phyloP scores from a whole-genome alignment of 805 yeast species.

The Suhomyces sp. region DNA sequence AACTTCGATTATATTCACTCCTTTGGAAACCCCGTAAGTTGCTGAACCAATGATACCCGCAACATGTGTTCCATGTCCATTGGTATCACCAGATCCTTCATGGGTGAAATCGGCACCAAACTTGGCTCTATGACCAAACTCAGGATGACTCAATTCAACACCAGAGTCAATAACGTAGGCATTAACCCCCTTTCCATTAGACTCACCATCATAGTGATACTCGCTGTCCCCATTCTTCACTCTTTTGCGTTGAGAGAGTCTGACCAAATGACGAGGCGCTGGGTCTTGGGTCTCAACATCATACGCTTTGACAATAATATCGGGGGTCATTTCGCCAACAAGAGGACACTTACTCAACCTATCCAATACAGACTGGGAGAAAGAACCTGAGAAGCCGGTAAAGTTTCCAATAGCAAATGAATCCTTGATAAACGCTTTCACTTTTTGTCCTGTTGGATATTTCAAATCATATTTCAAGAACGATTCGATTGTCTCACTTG shows the following conservation, averaged over 20 bases:
- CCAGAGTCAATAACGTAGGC: constrained; percentile 89
- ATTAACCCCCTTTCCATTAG: constrained; percentile 57
- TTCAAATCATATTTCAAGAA: constrained; percentile 47
- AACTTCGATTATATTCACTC: constrained; percentile 59
- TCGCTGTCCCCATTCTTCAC: constrained; percentile 22
- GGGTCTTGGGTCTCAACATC: constrained; percentile 42
- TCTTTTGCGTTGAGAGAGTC: constrained; percentile 53
- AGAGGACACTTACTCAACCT: constrained; percentile 56
- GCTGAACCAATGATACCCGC: constrained; percentile 84
- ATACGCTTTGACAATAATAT: constrained; percentile 57
- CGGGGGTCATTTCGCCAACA: constrained; percentile 69
- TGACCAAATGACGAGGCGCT: constrained; percentile 66
- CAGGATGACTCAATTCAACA: constrained; percentile 58
- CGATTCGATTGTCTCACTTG: constrained; percentile 47
- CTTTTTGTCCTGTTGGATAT: constrained; percentile 37
- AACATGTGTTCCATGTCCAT: constrained; percentile 94
- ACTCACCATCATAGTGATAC: constrained; percentile 48
- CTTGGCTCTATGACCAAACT: constrained; percentile 60
- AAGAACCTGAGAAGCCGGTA: constrained; percentile 66
- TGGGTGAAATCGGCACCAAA: constrained; percentile 62
- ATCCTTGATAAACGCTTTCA: constrained; percentile 47
- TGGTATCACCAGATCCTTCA: constrained; percentile 64
- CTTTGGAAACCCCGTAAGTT: constrained; percentile 80
- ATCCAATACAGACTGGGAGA: constrained; percentile 47
- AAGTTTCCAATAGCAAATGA: constrained; percentile 68